Conservation (phyloP, 2,329 filamentous ascomycete species). For the Pezicula neosporulosa region DNA sequence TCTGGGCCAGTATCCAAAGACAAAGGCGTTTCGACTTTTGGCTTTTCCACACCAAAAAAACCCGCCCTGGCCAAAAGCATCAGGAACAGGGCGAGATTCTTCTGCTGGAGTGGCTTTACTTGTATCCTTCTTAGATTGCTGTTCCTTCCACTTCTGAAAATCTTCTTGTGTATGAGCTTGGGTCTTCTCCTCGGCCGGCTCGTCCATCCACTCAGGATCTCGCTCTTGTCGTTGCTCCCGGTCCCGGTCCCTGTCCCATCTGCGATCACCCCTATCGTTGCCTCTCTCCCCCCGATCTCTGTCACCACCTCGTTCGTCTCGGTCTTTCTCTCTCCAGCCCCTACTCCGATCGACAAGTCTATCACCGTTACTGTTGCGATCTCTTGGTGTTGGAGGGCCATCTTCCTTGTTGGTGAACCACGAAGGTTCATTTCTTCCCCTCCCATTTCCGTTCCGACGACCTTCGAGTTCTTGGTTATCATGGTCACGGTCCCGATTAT, state of each 20-base stretch:
- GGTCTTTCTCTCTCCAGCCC: slow-evolving; percentile 38
- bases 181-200: slow-evolving; percentile 64
- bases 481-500: slow-evolving; percentile 44
- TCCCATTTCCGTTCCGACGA: slow-evolving; percentile 61
- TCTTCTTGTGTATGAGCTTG: slow-evolving; percentile 81
- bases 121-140: slow-evolving; percentile 50
- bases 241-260: slow-evolving; percentile 48
- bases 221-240: slow-evolving; percentile 63
- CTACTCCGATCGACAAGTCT: slow-evolving; percentile 26
- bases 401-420: slow-evolving; percentile 59
- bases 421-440: slow-evolving; percentile 66
- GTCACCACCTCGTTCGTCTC: slow-evolving; percentile 20
- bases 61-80: slow-evolving; percentile 36
- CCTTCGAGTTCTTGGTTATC: slow-evolving; percentile 47
- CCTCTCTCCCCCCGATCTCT: slow-evolving; percentile 17
- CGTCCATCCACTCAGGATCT: slow-evolving; percentile 89
- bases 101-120: slow-evolving; percentile 24
- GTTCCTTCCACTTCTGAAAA: slow-evolving; percentile 91
- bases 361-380: slow-evolving; percentile 30
- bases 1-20: slow-evolving; percentile 67
- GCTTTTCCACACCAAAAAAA: slow-evolving; percentile 40
- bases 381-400: slow-evolving; percentile 20
- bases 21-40: slow-evolving; percentile 49
- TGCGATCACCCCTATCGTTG: slow-evolving; percentile 17
- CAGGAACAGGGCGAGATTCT: slow-evolving; percentile 33